Evolutionary conservation across 2,329 filamentous ascomycete genomes (phyloP).

Genomic region (Alternaria sp.): DNA sequence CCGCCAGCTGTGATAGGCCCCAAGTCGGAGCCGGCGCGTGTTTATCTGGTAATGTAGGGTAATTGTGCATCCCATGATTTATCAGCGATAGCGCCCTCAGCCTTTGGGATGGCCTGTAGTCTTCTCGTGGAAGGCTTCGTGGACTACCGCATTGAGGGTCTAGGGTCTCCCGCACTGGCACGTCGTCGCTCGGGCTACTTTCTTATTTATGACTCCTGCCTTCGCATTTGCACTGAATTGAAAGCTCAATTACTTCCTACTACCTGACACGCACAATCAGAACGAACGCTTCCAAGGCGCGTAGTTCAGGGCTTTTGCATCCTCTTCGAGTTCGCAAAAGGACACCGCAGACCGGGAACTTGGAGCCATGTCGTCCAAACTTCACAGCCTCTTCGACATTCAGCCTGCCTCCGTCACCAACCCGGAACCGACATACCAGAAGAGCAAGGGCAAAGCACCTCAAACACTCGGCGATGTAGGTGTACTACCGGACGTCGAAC

Average conservation of each 20-base stretch:
- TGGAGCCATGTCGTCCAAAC: conserved; percentile 45
- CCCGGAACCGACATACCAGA: conserved; percentile 47
- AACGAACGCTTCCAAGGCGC: neutral
- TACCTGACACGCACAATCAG: neutral
- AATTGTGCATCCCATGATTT: conserved; percentile 15
- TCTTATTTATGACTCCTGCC: neutral
- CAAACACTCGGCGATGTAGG: conserved; percentile 21
- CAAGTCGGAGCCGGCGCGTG: neutral
- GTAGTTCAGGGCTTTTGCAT: neutral
- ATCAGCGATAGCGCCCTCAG: conserved; percentile 30
- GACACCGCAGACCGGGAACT: neutral
- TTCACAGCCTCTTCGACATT: conserved; percentile 53
- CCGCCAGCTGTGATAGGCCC: conserved; percentile 10
- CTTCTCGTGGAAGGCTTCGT: conserved; percentile 2
- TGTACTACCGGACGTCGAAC: conserved; percentile 40
- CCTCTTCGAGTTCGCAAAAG: neutral
- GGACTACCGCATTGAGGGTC: conserved; percentile 6
- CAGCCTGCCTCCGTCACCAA: conserved; percentile 48
- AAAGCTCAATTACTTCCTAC: neutral
- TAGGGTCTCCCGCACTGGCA: neutral
- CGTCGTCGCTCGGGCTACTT: neutral
- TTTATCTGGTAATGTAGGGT: neutral
- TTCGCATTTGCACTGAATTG: neutral
- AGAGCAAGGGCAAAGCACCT: conserved; percentile 21
- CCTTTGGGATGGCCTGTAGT: conserved; percentile 10